These are phyloP conservation scores for Tolypocladium amazonense DNA, from an alignment of 2,329 filamentous ascomycete genomes.

Conservation along the genomic window DNA sequence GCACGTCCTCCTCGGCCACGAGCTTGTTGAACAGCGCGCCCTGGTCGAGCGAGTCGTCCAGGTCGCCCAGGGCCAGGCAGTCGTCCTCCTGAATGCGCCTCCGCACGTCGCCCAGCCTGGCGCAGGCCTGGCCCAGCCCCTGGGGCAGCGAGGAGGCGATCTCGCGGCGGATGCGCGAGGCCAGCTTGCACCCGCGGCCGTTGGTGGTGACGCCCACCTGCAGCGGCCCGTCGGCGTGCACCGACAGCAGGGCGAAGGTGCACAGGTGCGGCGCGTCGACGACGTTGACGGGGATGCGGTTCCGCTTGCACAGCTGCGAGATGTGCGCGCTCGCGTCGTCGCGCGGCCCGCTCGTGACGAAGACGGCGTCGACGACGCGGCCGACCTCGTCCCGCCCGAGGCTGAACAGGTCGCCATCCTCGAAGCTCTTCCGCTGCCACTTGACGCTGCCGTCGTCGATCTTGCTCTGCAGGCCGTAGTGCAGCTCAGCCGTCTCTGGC, in stretches of 20 bases:
- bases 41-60: slow-evolving; percentile 61
- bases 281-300: slow-evolving; percentile 88
- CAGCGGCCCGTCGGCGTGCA: slow-evolving; percentile 79
- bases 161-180: slow-evolving; percentile 79
- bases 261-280: slow-evolving; percentile 78
- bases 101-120: slow-evolving; percentile 63
- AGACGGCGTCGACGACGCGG: slow-evolving; percentile 78
- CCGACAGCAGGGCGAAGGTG: slow-evolving; percentile 82
- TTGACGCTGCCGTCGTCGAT: slow-evolving; percentile 56
- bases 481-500: slow-evolving; percentile 49
- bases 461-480: slow-evolving; percentile 47
- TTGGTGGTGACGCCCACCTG: slow-evolving; percentile 96
- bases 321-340: slow-evolving; percentile 47
- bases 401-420: slow-evolving; percentile 59
- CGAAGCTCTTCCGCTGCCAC: slow-evolving; percentile 57
- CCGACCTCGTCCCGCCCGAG: slow-evolving; percentile 74
- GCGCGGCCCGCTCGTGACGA: slow-evolving; percentile 57
- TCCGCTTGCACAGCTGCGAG: slow-evolving; percentile 61
- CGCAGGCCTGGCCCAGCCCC: slow-evolving; percentile 66
- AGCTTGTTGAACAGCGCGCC: slow-evolving; percentile 75
- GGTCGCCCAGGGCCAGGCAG: slow-evolving; percentile 23
- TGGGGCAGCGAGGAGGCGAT: slow-evolving; percentile 70
- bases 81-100: slow-evolving; percentile 67
- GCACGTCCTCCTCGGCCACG: slow-evolving; percentile 62
- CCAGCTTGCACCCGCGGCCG: slow-evolving; percentile 86